Evolutionary conservation across 495 filamentous ascomycete genomes (phyloP), one percentile per base, ranked within the genome.

Genomic region (Xylaria flabelliformis): DNA sequence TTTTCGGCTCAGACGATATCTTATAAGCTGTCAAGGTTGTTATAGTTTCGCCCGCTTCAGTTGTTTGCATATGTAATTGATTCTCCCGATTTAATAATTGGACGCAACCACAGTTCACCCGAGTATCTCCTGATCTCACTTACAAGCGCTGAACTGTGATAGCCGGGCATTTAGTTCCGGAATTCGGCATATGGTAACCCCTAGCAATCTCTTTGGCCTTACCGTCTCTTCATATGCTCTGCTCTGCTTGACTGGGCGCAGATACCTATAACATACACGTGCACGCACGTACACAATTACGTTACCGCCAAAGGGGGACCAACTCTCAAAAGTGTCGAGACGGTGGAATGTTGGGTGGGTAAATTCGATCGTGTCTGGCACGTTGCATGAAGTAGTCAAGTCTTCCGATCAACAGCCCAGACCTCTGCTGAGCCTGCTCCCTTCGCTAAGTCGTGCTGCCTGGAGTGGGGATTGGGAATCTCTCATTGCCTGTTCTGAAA

Each of bases 401-500:
- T 67, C 65, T 67, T 55, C 48, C 48, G 65, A 67, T 67, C 48
- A 44, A 56, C 65, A 66, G 65, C 64, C 34, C 34, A 29, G 32
- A 29, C 44, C 39, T 48, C 4, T n/a, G 46, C 46, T 36, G 34
- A 4, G 34, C 4, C 36, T 19, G 36, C 36, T 62, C 58, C 36
- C 51, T 29, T 59, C 26, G 48, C 24, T 10, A 26, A 29, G 48
- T 67, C 19, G 65, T 50, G 41, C 12, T 46, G 62, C 41, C 21
- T 64, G 24, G 62, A 12, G 62, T 13, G 24, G 36, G 67, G 55
- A 64, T 1, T 17, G 21, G n/a, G 19, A 34, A 46, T 10, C 17
- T 58, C 53, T 53, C 21, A 69, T 69, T 39, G 26, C 36, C 42
- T 21, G 19, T 64, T 56, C 69, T 71, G 59, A 71, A 71, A 64